Evolutionary conservation across 345 rosid genomes (phyloP), one percentile per base, ranked within the genome.

Genomic region (Syzygium aromaticum): DNA sequence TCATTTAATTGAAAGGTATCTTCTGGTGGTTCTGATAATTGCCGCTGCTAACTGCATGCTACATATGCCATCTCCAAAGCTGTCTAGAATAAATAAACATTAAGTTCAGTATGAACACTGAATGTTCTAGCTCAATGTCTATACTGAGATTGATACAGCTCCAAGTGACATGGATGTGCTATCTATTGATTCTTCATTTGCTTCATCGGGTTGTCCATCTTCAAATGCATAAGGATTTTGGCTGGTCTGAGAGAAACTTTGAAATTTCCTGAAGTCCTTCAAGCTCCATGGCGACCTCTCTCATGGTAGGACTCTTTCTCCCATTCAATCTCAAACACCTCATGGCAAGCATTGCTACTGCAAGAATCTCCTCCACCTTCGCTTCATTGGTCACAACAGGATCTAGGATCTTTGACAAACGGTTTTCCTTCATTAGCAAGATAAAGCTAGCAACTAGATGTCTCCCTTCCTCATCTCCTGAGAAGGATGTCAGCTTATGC

Each of bases 301-400:
- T 90, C 90, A 91, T 91, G 5, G 86, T 77, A 8, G 92, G 92
- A 9, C 92, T 89, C 23, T 89, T 88, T 59, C 86, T 90, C 12
- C 91, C 90, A 51, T 52, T 88, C 1, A 88, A 15, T 59, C 51
- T 86, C 84, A 89, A 28, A 30, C 91, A 91, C 51, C 86, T 57
- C 16, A 46, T 83, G 12, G 90, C 90, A 4, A 90, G 54, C 43
- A 52, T 3, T 0, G 88, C 89, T 1, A 89, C 88, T 6, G 54
- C 51, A 2, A 85, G 14, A 27, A 63, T 1, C 0, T 87, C 73
- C 19, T 86, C 90, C 2, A 25, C 16, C 5, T 64, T 30, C 2
- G 77, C 77, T 64, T 64, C 40, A 64, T 30, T 64, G 3, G 43
- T 22, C 77, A 64, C 6, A 64, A 28, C 22, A 64, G 77, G 43